phyloP scores from a whole-genome alignment of 768 basidiomycete species.

The Polyporus arcularius region DNA sequence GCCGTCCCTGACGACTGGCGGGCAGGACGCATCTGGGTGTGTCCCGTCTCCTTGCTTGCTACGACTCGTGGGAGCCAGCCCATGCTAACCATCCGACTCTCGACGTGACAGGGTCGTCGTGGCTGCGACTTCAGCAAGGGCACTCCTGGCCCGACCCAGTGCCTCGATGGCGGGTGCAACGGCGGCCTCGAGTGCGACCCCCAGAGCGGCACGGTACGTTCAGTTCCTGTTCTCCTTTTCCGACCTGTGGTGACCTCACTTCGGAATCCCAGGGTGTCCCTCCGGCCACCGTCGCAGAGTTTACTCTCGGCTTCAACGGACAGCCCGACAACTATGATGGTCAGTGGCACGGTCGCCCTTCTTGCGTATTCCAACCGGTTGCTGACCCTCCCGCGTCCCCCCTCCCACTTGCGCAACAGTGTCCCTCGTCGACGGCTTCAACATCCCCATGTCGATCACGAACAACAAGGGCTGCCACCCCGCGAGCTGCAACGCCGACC shows the following conservation, averaged over 20 bases:
- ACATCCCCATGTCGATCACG: conserved; percentile 35
- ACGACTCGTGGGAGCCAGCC: no score
- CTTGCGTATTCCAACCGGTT: neutral
- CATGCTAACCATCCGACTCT: neutral
- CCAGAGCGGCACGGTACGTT: conserved; percentile 36
- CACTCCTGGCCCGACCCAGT: conserved; percentile 35
- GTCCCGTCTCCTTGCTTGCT: neutral
- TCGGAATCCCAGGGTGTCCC: conserved; percentile 35
- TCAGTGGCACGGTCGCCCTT: conserved; percentile 1
- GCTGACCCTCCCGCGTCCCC: no score
- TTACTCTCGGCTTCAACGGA: conserved; percentile 32
- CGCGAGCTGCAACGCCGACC: conserved; percentile 37
- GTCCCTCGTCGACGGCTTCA: conserved; percentile 36
- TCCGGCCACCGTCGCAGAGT: conserved; percentile 39
- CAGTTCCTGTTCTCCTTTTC: neutral
- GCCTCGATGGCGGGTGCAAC: conserved; percentile 41
- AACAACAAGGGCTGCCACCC: conserved; percentile 34
- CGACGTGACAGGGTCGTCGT: conserved; percentile 28
- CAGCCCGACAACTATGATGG: conserved; percentile 37
- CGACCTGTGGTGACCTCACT: conserved; percentile 2
- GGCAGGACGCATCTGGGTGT: conserved; percentile 39
- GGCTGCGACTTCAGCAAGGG: conserved; percentile 36
- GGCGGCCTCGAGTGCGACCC: conserved; percentile 41
- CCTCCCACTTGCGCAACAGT: conserved; percentile 14
- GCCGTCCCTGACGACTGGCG: conserved; percentile 39